Base-by-base conservation (phyloP, 768 basidiomycete genomes). In the Daedalea quercina region DNA sequence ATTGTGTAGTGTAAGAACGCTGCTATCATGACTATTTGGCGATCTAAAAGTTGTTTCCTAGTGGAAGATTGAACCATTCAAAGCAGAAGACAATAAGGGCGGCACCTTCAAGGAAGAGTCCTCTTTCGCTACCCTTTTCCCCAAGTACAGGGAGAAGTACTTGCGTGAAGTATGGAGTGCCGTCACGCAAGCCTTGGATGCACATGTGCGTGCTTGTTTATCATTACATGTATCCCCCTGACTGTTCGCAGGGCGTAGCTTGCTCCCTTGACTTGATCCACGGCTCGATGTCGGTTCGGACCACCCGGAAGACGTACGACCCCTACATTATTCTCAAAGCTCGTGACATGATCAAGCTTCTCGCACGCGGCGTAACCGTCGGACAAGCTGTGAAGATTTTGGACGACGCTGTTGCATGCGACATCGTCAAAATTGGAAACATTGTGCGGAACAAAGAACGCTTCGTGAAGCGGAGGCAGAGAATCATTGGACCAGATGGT, bases 361-460 rank as follows among this genome's bases (percentile, higher is more conserved):
- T 99, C 24, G 92, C 96, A 23, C 83, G 96, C 65, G 91, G 92
- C 37, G 94, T 99, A 24, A 77, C 90, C 15, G 67, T 94, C 47
- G 81, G 73, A 4, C 89, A 95, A 66, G 94, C 93, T 0, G 79
- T 88, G 50, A 94, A 94, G 67, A 84, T 97, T 42, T 71, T 99
- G 51, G 86, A 96, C 54, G 96, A 99, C 66, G 78, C 78, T 44
- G 76, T 88, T 20, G 90, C 93, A 2, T 96, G 93, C 67, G 96
- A 99, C 68, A 94, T 99, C 57, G 97, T 99, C 67, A 97, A 98
- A 71, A 97, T 98, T 56, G 95, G 96, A 15, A 94, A 79, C 61
- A 67, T 95, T 49, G 90, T 98, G 17, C 75, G 93, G 60, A 98
- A 97, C 69, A 97, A 95, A 67, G 96, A 98, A 56, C 76, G 95